phyloP scores from a whole-genome alignment of 2,329 filamentous ascomycete genomes.

The Emergomyces orientalis region DNA sequence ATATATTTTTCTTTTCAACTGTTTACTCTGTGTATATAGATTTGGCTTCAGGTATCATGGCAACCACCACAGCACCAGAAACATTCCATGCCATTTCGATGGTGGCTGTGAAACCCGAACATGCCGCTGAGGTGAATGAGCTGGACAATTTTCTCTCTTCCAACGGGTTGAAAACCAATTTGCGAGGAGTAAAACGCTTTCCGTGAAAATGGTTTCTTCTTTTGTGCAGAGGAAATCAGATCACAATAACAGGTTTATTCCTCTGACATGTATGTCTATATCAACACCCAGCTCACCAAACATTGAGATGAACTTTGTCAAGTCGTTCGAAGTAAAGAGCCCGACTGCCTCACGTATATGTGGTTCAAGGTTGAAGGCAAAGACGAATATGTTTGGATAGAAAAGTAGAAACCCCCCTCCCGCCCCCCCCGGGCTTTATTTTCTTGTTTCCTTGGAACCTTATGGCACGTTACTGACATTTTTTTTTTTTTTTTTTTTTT shows the following conservation, averaged over 20 bases:
- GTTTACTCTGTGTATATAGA: too few species aligned
- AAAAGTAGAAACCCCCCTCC: not conserved
- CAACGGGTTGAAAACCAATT: not conserved
- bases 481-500: not conserved
- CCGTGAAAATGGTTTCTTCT: too few species aligned
- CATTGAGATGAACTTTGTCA: not conserved
- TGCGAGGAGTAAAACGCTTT: too few species aligned
- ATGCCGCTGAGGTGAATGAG: not conserved
- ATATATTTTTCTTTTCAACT: too few species aligned
- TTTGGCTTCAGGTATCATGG: not conserved
- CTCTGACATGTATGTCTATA: too few species aligned
- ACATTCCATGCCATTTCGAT: not conserved
- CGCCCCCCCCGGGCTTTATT: too few species aligned
- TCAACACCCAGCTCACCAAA: not conserved
- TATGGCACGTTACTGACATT: too few species aligned
- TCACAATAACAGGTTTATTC: too few species aligned
- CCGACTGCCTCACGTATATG: not conserved
- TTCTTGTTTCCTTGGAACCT: too few species aligned
- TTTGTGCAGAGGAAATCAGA: too few species aligned
- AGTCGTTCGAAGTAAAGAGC: not conserved
- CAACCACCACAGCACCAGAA: not conserved
- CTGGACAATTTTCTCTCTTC: not conserved
- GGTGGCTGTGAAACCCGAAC: not conserved
- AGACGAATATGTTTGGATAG: not conserved
- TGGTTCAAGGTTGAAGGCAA: not conserved